Percentiles rank a stretch among this genome's conserved stretches.
phyloP scores from a whole-genome alignment of 1,139 yeast genomes.

The Kodamaea fungicola region DNA sequence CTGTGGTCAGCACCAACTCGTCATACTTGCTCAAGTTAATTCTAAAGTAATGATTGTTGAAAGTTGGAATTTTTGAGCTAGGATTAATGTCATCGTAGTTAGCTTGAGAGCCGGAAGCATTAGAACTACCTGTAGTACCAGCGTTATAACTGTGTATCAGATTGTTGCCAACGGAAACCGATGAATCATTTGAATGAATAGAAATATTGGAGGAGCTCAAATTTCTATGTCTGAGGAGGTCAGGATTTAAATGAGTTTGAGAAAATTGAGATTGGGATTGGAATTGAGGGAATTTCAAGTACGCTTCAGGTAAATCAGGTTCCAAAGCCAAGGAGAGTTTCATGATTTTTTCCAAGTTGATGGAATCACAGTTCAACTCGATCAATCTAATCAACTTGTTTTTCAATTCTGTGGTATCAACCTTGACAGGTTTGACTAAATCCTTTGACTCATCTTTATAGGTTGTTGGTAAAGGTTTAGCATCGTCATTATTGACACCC shows the following conservation, averaged over 20 bases:
- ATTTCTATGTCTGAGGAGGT: slow-evolving; percentile 11
- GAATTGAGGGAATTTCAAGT: slow-evolving; percentile 18
- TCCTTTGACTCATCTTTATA: slow-evolving; percentile 10
- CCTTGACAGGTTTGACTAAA: slow-evolving; percentile 1
- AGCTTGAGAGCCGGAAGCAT: not conserved
- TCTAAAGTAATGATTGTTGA: slow-evolving; percentile 38
- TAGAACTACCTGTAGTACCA: not conserved
- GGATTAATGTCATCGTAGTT: slow-evolving; percentile 13
- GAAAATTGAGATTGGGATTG: slow-evolving; percentile 7
- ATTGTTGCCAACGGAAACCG: slow-evolving; percentile 10
- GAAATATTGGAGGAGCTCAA: slow-evolving; percentile 23
- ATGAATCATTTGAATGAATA: slow-evolving; percentile 27
- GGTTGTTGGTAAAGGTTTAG: slow-evolving; percentile 21
- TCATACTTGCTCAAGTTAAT: slow-evolving; percentile 37
- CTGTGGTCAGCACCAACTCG: slow-evolving; percentile 19
- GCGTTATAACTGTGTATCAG: slow-evolving; percentile 4
- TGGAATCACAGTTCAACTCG: slow-evolving; percentile 40
- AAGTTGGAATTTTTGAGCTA: slow-evolving; percentile 28
- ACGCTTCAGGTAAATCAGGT: slow-evolving; percentile 41
- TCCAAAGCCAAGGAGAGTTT: slow-evolving; percentile 35
- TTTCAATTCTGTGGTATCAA: slow-evolving; percentile 15
- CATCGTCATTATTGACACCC: slow-evolving; percentile 34
- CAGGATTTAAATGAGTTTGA: slow-evolving; percentile 10
- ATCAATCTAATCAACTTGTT: slow-evolving; percentile 30
- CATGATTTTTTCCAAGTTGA: slow-evolving; percentile 40